Base-by-base conservation (phyloP, 2,329 filamentous ascomycete genomes). In the Cercospora citrullina region DNA sequence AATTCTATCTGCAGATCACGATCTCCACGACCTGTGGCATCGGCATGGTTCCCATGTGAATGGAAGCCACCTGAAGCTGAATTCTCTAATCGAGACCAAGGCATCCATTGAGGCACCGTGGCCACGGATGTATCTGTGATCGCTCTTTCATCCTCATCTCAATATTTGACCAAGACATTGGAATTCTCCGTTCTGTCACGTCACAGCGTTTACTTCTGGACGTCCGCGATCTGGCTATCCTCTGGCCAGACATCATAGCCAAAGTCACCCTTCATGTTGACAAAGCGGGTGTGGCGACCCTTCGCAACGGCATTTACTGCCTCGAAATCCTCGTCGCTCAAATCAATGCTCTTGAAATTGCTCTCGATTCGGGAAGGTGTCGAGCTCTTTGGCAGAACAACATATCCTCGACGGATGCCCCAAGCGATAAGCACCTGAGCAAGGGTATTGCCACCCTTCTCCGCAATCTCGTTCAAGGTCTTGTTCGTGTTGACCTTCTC, bases 181-280 rank as follows among this genome's bases (percentile, higher is more conserved):
- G 28, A 23, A 39, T 10, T 28, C 18, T 53, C 12, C 16, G 16
- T 7, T 39, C 33, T 16, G 33, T 39, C 33, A 36, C 5, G 12
- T 16, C 33, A 36, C 33, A 36, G 12, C 5, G 33, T 39, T 51
- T 63, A 68, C 53, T 60, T 64, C 59, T 68, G 58, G 4, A 68
- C 63, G 39, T 68, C 66, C 18, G 66, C 62, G 12, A 68, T 68
- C 14, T 65, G 28, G 31, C 33, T 60, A 30, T 68, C 66, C 30
- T 61, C 66, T n/a, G 66, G 66, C 66, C 66, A 68, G 31, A 68
- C 86, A 73, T 92, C 84, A 77, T 90, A 91, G 6, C 90, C 90
- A 78, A 92, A 92, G 1, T 89, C 91, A 72, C 91, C 90, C 84
- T 91, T 92, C 90, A 92, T 92, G 81, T 93, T 92, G 68, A 93